Base-by-base conservation (phyloP, 352 stramenopile genomes). In the Phytophthora kernoviae region DNA sequence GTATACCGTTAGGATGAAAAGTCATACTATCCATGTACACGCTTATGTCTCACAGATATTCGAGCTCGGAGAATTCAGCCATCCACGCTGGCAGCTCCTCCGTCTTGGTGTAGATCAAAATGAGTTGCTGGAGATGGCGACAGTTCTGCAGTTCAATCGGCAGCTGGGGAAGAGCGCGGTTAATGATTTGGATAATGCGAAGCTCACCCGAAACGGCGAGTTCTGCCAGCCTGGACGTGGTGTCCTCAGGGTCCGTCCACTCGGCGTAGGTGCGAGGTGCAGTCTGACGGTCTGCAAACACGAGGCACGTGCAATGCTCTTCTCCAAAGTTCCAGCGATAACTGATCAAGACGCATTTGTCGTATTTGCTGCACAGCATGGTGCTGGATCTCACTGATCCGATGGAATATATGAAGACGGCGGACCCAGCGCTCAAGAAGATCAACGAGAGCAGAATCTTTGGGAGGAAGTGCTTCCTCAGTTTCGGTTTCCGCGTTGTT, bases 161-260 rank as follows among this genome's bases (percentile, higher is more conserved):
- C 1, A 86, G 36, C 15, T 58, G 56, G 10, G 68, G 52, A 0
- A 87, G 18, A 17, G 62, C 62, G 2, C 53, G 68, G 22, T 87
- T 87, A 20, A 81, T 70, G 27, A 87, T 67, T 45, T 82, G 69
- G 12, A 87, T 52, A 12, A 70, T 71, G 11, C 66, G 68, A 2
- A 87, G 45, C 12, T 87, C 55, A 0, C 71, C 74, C 2, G 68
- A 60, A 14, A 65, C 51, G 0, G 71, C 65, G 2, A 84, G 40
- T 9, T 65, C 48, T 3, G 54, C 41, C 5, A 84, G 52, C 20
- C 66, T 62, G 1, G 54, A 46, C 0, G 62, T 70, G 5, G 56
- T 62, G 24, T 84, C 69, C 9, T 65, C 49, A 1, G 74, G 73
- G 12, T 79, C 44, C 8, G 58, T 50, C 77, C 73, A 87, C 39